Conservation (phyloP, 2,329 filamentous ascomycete species). For the Lizonia empirigonia region DNA sequence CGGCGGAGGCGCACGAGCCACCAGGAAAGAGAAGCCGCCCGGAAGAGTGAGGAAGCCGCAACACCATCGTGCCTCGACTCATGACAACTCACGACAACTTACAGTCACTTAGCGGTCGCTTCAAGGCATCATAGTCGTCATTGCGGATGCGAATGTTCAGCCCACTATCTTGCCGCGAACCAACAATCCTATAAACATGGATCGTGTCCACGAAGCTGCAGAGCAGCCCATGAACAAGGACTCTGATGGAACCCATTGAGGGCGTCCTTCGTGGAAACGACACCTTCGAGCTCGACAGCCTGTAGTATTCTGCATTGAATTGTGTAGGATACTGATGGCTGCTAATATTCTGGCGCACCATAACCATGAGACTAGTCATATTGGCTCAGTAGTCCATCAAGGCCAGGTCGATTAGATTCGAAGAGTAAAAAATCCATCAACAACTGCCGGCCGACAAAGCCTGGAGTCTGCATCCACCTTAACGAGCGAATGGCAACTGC, state of each 20-base stretch:
- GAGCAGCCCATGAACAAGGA: too few relatives aligned
- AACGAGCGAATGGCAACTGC: conserved; percentile 11
- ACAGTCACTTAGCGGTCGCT: neutral
- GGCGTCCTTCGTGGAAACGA: too few relatives aligned
- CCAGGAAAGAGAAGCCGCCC: neutral
- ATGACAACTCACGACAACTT: neutral
- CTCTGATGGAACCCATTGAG: too few relatives aligned
- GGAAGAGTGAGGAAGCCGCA: neutral
- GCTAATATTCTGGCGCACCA: neutral
- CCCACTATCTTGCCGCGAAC: neutral
- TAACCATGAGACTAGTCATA: neutral
- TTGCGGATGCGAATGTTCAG: neutral
- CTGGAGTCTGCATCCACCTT: neutral
- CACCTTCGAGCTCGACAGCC: neutral
- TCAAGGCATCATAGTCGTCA: neutral
- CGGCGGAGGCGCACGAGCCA: conserved; percentile 14
- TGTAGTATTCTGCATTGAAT: neutral
- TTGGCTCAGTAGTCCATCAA: neutral
- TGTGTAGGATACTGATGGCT: neutral
- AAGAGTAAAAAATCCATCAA: neutral
- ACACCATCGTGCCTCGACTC: neutral
- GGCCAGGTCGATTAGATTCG: neutral
- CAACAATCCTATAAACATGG: neutral
- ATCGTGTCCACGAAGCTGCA: too few relatives aligned
- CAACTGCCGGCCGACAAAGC: neutral